Evolutionary conservation across 176 grass and related monocot genomes (phyloP).

Genomic region (Oryza longistaminata): DNA sequence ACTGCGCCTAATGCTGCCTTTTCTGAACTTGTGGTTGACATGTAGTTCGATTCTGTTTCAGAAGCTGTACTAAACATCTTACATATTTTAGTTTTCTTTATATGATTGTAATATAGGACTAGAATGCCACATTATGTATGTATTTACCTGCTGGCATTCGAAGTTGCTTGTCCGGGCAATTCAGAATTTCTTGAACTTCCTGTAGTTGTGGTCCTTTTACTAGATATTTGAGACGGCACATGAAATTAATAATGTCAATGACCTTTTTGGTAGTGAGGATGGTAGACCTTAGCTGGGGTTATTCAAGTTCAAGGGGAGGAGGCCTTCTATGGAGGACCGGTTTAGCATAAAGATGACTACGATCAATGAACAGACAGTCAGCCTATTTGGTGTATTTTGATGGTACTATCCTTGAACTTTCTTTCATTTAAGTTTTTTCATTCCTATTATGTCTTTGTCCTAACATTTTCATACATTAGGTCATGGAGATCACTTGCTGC

Average conservation of each 20-base stretch:
- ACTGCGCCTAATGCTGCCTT: neutral
- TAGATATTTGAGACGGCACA: neutral
- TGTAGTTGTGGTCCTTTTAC: neutral
- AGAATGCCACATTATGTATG: neutral
- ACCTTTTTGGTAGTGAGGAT: slow-evolving; percentile 62
- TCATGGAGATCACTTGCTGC: slow-evolving; percentile 72
- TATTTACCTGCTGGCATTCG: neutral
- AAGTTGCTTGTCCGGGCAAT: neutral
- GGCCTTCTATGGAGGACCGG: slow-evolving; percentile 80
- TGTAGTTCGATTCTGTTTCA: slow-evolving; percentile 1
- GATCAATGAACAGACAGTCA: slow-evolving; percentile 50
- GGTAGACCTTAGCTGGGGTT: slow-evolving; percentile 64
- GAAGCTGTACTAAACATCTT: neutral
- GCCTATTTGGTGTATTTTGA: slow-evolving; percentile 89
- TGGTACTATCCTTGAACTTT: slow-evolving; percentile 53
- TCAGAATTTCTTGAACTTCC: neutral
- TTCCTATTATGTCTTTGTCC: slow-evolving; percentile 17
- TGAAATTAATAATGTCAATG: slow-evolving; percentile 12
- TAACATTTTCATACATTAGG: slow-evolving; percentile 49
- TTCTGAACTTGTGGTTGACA: neutral
- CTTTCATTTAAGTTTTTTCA: slow-evolving; percentile 1
- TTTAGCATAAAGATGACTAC: slow-evolving; percentile 68
- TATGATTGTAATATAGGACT: no score
- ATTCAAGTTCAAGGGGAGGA: slow-evolving; percentile 63
- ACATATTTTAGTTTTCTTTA: neutral